Evolutionary conservation across 169 alveolate species (phyloP).

Genomic region (Babesia caballi): DNA sequence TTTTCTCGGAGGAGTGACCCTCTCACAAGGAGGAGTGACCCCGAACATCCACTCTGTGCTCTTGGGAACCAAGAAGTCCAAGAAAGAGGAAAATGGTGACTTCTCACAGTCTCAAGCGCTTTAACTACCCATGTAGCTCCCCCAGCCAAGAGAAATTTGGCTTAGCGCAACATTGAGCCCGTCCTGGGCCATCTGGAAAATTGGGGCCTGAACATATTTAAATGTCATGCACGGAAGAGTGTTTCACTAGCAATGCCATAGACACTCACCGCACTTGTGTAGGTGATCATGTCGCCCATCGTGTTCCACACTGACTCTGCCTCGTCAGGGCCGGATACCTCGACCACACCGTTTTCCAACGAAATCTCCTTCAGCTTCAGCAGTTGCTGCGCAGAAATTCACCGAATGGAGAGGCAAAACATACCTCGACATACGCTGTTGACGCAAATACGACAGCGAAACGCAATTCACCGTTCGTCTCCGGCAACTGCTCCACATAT

Average conservation of each 20-base stretch:
- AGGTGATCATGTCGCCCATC: slow-evolving; percentile 51
- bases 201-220: slow-evolving; percentile 30
- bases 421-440: slow-evolving; percentile 67
- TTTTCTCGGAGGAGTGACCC: slow-evolving; percentile 91
- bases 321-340: slow-evolving; percentile 11
- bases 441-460: slow-evolving; percentile 72
- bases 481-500: slow-evolving; percentile 64
- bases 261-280: slow-evolving; percentile 49
- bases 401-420: not conserved
- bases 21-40: slow-evolving; percentile 95
- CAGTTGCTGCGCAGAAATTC: slow-evolving; percentile 17
- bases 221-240: not conserved
- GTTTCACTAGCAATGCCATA: not conserved
- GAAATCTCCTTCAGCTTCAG: slow-evolving; percentile 29
- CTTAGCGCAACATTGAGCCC: slow-evolving; percentile 36
- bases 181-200: slow-evolving; percentile 50
- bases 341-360: not conserved
- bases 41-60: slow-evolving; percentile 93
- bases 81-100: slow-evolving; percentile 65
- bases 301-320: slow-evolving; percentile 62
- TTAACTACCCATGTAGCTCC: slow-evolving; percentile 24
- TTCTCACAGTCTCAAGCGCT: slow-evolving; percentile 23
- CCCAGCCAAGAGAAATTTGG: slow-evolving; percentile 13
- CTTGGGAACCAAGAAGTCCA: slow-evolving; percentile 81
- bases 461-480: slow-evolving; percentile 30